Evolutionary conservation across 805 yeast species (phyloP).

Genomic region (Scheffersomyces coipomensis): DNA sequence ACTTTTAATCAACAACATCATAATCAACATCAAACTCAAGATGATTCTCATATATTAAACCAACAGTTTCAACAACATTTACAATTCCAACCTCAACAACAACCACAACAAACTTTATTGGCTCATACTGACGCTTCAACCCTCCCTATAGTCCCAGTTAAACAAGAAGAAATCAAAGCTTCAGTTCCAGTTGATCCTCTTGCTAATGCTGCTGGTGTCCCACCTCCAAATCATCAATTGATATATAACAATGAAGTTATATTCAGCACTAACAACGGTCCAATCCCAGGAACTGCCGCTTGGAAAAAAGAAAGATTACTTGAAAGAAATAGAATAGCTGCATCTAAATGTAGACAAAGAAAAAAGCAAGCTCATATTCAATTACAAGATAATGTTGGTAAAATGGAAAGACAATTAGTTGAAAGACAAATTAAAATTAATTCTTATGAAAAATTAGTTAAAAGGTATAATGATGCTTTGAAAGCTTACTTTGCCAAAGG

Average conservation of each 20-base stretch:
- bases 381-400: conserved; percentile 58
- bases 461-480: conserved; percentile 17
- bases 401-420: conserved; percentile 44
- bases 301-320: conserved; percentile 66
- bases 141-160: conserved; percentile 1
- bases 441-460: conserved; percentile 19
- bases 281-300: conserved; percentile 61
- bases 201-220: conserved; percentile 35
- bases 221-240: conserved; percentile 51
- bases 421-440: conserved; percentile 15
- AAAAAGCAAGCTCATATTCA: conserved; percentile 69
- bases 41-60: conserved; percentile 2
- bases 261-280: conserved; percentile 51
- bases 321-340: conserved; percentile 67
- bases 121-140: too few relatives aligned
- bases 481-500: conserved; percentile 11
- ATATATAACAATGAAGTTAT: conserved; percentile 56
- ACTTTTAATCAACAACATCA: not conserved
- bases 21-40: not conserved
- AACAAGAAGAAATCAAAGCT: not conserved
- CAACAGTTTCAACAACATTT: not conserved
- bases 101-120: not conserved
- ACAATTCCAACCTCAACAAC: not conserved
- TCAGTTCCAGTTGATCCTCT: not conserved
- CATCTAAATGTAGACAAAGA: conserved; percentile 65